Base-by-base conservation (phyloP, 257 asterid genomes). In the Thymus quinquecostatus region DNA sequence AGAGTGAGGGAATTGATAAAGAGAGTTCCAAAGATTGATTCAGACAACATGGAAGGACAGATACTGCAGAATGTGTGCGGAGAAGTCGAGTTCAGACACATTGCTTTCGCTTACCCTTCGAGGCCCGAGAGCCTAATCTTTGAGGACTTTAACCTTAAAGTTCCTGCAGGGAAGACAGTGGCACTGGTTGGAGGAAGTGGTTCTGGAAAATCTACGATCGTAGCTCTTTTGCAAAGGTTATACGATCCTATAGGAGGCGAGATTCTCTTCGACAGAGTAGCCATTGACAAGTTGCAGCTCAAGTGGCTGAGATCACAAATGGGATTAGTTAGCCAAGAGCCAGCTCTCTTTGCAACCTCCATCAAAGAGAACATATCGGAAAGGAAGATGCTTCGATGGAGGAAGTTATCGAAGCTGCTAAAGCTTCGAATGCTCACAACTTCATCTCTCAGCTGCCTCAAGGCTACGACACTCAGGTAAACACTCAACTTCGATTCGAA, bases 161-260 rank as follows among this genome's bases (percentile, higher is more conserved):
- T 43, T 43, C 9, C 1, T 7, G 10, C 48, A 9, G 98, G 97
- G 67, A 89, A 89, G 71, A 92, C 96, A 0, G 86, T 86, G 53
- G 98, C 97, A 0, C 92, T 92, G 8, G 98, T 92, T 33, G 98
- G 97, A 53, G 97, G 97, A 27, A 92, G 96, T 80, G 97, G 97
- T 65, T 92, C 98, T 0, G 98, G 98, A 41, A 92, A 92, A 82
- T 88, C 96, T 84, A 89, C 98, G 0, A 86, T 92, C 8, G 92
- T 92, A 66, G 86, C 97, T 12, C 67, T 92, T 66, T 82, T 92
- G 1, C 97, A 92, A 75, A 82, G 98, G 73, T 92, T 92, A 68
- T 92, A 89, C 41, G 99, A 94, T 81, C 99, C 99, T 0, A 9
- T 43, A 0, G 11, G 11, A 9, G 48, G 48, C 1, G 48, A 43